Conservation (phyloP, 2,329 filamentous ascomycete species). For the Ceratocystis destructans region DNA sequence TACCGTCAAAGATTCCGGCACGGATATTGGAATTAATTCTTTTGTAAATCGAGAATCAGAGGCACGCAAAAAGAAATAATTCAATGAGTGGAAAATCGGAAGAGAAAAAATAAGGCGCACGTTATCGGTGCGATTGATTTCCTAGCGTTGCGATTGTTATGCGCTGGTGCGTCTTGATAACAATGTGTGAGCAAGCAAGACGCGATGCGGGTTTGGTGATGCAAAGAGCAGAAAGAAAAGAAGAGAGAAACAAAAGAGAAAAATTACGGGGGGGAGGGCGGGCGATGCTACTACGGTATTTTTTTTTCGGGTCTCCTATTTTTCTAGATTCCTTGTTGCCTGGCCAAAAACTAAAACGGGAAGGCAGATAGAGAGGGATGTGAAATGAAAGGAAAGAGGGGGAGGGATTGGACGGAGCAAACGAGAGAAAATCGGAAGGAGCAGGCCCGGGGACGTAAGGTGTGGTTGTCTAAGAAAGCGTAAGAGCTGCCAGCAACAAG, state of each 20-base stretch:
- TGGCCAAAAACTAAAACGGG: neutral
- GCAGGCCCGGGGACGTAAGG: conserved; percentile 3
- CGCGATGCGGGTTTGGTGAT: neutral
- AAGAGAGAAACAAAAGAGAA: neutral
- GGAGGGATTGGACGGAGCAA: conserved; percentile 8
- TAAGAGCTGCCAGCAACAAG: neutral
- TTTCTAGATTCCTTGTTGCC: conserved; percentile 6
- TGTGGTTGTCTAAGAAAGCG: neutral
- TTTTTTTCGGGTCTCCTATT: conserved; percentile 2
- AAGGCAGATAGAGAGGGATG: neutral
- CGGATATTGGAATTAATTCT: no score
- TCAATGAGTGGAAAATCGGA: no score
- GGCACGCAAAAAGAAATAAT: no score
- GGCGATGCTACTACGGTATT: neutral
- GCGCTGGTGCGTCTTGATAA: no score
- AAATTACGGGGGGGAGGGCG: neutral
- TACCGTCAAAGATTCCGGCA: no score
- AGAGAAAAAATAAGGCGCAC: no score
- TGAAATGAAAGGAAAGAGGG: neutral
- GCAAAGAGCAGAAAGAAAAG: neutral
- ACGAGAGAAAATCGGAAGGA: conserved; percentile 13
- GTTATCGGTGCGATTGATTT: no score
- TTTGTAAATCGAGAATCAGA: no score
- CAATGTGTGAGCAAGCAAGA: neutral
- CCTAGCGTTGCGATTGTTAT: no score